A percentile compares a stretch with the other conserved stretches of the same genome.
These are phyloP conservation scores for Mitragyna speciosa DNA, from an alignment of 257 asterid genomes.

Conservation along the genomic window DNA sequence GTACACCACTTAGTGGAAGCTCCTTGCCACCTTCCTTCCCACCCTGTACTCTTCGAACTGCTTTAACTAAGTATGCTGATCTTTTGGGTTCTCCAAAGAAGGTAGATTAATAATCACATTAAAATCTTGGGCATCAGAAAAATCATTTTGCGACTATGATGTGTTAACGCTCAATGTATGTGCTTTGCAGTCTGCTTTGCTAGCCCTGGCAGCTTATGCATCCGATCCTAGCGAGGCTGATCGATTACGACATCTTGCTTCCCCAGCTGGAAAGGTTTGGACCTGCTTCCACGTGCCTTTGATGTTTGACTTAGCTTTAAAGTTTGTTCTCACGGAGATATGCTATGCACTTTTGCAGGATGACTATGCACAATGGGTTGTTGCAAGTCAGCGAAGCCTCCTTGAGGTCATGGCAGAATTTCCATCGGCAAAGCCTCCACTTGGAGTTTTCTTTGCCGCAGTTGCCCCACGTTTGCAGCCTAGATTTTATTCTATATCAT, in stretches of 20 bases:
- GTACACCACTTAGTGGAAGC: slow-evolving; percentile 66
- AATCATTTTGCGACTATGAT: background rate
- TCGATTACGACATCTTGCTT: slow-evolving; percentile 74
- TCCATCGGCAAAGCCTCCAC: slow-evolving; percentile 87
- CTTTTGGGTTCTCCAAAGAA: slow-evolving; percentile 86
- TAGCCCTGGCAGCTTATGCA: slow-evolving; percentile 78
- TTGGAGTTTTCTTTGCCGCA: slow-evolving; percentile 96
- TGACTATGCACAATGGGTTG: slow-evolving; percentile 81
- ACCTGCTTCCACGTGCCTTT: slow-evolving; percentile 11
- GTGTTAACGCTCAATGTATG: slow-evolving; percentile 12
- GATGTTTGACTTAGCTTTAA: background rate
- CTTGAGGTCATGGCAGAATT: slow-evolving; percentile 94
- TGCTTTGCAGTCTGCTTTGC: slow-evolving; percentile 64
- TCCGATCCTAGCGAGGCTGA: slow-evolving; percentile 86
- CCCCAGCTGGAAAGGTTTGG: slow-evolving; percentile 96
- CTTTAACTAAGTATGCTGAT: slow-evolving; percentile 82
- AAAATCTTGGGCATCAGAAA: background rate
- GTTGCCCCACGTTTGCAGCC: slow-evolving; percentile 94
- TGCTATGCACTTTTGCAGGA: slow-evolving; percentile 49
- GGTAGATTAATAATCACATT: slow-evolving; percentile 34
- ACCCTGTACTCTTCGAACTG: slow-evolving; percentile 91
- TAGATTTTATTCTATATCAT: slow-evolving; percentile 91
- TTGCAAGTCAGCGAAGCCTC: slow-evolving; percentile 80
- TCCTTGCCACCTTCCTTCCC: slow-evolving; percentile 82
- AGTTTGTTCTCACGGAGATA: slow-evolving; percentile 22